Conservation (phyloP, 2,329 filamentous ascomycete genomes). For the Alternaria arbusti region DNA sequence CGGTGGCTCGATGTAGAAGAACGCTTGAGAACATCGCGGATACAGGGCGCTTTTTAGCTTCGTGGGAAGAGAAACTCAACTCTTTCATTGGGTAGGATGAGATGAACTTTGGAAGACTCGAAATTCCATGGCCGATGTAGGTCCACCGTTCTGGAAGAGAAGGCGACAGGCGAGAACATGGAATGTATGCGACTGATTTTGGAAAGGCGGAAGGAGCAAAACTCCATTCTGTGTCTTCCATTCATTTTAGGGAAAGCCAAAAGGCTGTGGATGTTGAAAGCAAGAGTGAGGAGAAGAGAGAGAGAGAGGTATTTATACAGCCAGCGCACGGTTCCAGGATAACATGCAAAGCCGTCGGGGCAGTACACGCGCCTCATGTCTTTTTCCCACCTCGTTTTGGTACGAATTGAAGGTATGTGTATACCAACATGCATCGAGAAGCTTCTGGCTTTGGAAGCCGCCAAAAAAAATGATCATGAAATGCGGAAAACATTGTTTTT, state of each 20-base stretch:
- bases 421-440: not conserved
- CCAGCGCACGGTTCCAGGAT: not conserved
- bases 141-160: not conserved
- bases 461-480: no score
- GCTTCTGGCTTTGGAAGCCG: no score
- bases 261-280: not conserved
- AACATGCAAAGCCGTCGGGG: fast-evolving
- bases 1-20: not conserved
- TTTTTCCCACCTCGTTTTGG: not conserved
- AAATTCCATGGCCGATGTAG: not conserved
- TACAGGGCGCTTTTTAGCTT: not conserved
- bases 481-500: no score
- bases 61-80: not conserved
- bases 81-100: not conserved
- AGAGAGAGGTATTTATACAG: not conserved
- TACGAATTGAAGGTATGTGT: fast-evolving
- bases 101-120: not conserved
- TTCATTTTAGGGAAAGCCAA: no score
- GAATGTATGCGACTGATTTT: no score
- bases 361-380: not conserved
- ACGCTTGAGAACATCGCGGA: not conserved
- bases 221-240: no score
- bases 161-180: not conserved
- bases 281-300: not conserved
- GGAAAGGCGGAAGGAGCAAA: no score